Evolutionary conservation across 192 early-diverging fungal genomes (phyloP).

Genomic region (Coemansia sp.): DNA sequence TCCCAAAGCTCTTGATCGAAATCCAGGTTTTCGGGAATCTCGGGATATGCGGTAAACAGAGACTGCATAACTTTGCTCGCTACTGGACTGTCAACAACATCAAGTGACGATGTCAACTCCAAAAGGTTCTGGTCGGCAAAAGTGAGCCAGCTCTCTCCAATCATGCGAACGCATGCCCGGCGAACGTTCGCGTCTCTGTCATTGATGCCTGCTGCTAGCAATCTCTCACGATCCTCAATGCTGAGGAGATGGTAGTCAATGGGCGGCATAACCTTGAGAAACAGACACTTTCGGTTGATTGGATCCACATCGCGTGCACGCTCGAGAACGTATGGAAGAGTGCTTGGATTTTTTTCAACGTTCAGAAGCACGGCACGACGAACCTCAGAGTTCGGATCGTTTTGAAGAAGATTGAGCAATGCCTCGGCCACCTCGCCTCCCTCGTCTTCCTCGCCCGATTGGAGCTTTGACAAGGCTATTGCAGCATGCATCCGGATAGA

Average conservation of each 20-base stretch:
- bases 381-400: constrained; percentile 82
- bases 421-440: constrained; percentile 64
- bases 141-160: constrained; percentile 71
- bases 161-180: constrained; percentile 70
- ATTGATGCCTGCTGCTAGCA: constrained; percentile 75
- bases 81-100: constrained; percentile 69
- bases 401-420: constrained; percentile 65
- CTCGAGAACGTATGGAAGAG: constrained; percentile 71
- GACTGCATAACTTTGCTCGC: constrained; percentile 66
- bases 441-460: constrained; percentile 64
- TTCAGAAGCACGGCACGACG: constrained; percentile 79
- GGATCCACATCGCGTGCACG: constrained; percentile 77
- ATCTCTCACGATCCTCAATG: constrained; percentile 66
- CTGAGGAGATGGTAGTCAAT: constrained; percentile 72
- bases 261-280: constrained; percentile 67
- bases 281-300: constrained; percentile 72
- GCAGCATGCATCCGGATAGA: constrained; percentile 77
- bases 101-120: constrained; percentile 72
- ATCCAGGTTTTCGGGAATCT: constrained; percentile 62
- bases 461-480: constrained; percentile 73
- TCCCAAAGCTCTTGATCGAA: constrained; percentile 60
- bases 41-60: constrained; percentile 64
- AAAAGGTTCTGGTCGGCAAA: constrained; percentile 72
- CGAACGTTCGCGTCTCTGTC: constrained; percentile 81
- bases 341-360: constrained; percentile 62